Percentiles rank a stretch among this genome's conserved stretches.
phyloP scores from a whole-genome alignment of 2,329 filamentous ascomycete species.

The Clonostachys byssicola region DNA sequence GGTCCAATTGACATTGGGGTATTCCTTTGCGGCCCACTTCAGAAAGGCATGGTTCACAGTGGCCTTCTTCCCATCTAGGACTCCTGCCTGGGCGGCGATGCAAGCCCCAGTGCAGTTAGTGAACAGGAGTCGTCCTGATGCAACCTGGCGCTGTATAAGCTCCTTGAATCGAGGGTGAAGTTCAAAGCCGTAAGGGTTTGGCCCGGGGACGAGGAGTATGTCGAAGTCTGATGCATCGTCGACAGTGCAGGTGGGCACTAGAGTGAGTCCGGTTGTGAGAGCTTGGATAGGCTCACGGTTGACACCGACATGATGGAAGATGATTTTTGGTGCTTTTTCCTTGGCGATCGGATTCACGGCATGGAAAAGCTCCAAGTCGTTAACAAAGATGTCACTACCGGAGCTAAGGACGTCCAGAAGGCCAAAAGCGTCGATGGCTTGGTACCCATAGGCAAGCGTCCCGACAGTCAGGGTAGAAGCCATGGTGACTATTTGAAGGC shows the following conservation, averaged over 20 bases:
- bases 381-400: conserved; percentile 9
- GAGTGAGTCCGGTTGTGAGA: conserved; percentile 5
- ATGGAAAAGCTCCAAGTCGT: conserved; percentile 2
- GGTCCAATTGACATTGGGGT: conserved; percentile 54
- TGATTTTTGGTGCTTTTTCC: not conserved
- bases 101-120: conserved; percentile 64
- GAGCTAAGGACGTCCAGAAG: conserved; percentile 21
- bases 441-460: conserved; percentile 19
- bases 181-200: conserved; percentile 15
- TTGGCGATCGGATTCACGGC: conserved; percentile 1
- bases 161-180: conserved; percentile 19
- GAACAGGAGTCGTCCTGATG: conserved; percentile 37
- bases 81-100: conserved; percentile 51
- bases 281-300: conserved; percentile 16
- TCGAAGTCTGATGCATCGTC: conserved; percentile 29
- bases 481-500: conserved; percentile 5
- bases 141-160: conserved; percentile 25
- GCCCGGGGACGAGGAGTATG: conserved; percentile 26
- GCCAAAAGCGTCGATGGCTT: conserved; percentile 23
- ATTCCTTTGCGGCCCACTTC: conserved; percentile 36
- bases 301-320: conserved; percentile 26
- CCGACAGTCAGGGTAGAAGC: conserved; percentile 15
- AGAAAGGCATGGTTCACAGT: conserved; percentile 66
- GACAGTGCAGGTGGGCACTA: conserved; percentile 20
- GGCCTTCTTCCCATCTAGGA: conserved; percentile 55